Percentiles rank a stretch among this genome's conserved stretches.
Conservation (phyloP, 2,329 filamentous ascomycete species). For the Cordyceps javanica region DNA sequence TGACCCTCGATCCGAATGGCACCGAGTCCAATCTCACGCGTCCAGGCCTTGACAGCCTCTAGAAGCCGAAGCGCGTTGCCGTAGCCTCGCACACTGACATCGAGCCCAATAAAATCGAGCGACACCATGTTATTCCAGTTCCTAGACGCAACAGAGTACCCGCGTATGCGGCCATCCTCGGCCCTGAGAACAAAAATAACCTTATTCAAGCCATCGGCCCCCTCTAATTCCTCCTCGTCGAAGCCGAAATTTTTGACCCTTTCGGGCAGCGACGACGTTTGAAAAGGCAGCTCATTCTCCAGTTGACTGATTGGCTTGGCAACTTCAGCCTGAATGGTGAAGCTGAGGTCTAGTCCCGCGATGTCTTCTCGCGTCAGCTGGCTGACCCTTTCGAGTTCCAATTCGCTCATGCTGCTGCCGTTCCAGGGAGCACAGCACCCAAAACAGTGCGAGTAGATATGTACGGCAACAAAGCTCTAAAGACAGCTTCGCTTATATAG, state of each 20-base stretch:
- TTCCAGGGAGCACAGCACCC: too few relatives aligned
- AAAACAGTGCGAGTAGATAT: too few relatives aligned
- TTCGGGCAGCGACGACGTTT: not conserved
- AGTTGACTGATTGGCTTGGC: constrained; percentile 14
- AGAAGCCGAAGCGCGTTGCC: constrained; percentile 14
- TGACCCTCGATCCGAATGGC: constrained; percentile 15
- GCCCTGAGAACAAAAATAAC: constrained; percentile 5
- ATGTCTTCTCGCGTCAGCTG: constrained; percentile 11
- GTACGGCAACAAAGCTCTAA: too few relatives aligned
- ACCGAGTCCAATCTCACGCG: constrained; percentile 13
- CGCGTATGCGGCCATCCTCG: constrained; percentile 3
- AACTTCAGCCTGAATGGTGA: constrained; percentile 13
- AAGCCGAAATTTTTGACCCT: constrained; percentile 11
- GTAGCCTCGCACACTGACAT: constrained; percentile 13
- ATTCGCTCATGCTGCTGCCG: not conserved
- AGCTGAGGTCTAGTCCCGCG: constrained; percentile 15
- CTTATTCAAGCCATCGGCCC: constrained; percentile 1
- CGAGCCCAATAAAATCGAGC: constrained; percentile 15
- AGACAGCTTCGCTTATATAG: too few relatives aligned
- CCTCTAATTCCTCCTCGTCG: constrained; percentile 2
- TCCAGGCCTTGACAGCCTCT: constrained; percentile 15
- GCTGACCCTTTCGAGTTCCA: constrained; percentile 10
- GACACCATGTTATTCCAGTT: constrained; percentile 18
- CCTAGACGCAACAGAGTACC: constrained; percentile 14
- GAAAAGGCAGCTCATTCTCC: constrained; percentile 4